Evolutionary conservation across 768 basidiomycete genomes (phyloP), one percentile per base, ranked within the genome.

Genomic region (Trametes elegans): DNA sequence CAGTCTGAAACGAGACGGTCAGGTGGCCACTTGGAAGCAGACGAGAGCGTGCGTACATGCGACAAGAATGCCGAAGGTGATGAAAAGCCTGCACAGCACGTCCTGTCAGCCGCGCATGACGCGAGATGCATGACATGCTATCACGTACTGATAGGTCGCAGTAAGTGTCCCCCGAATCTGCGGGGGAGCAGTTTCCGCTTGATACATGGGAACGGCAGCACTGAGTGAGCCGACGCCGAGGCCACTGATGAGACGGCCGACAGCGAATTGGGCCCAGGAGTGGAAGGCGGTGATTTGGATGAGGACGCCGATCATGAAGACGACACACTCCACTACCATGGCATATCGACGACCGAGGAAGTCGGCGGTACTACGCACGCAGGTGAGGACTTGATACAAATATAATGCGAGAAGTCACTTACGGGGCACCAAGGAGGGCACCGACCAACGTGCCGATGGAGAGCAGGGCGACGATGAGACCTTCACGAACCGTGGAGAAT

Each of bases 121-220:
- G 38, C 21, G n/a, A n/a, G n/a, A n/a, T n/a, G n/a, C 29, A 42
- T 16, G 7, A 35, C 14, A 56, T 23, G 26, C 14, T 18, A 5
- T 38, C 43, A 45, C 46, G 29, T 44, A 49, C 66, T 72, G 68
- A 59, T 69, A 70, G 1, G 70, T 71, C 14, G 69, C 69, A 14
- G 84, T 87, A 27, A 86, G 70, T 1, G 85, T 80, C 3, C 88
- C 87, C 49, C 88, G 79, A 52, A 90, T 82, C 59, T 87, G 80
- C 10, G 83, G 75, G 11, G 88, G 88, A 0, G 85, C 86, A 0
- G 83, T 84, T 68, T 88, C 87, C 8, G 84, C 83, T 77, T 86
- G 82, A 66, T 85, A 88, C 77, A 87, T 83, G 0, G 85, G 87
- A 0, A 88, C 84, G 7, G 81, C 84, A 28, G 84, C 83, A 38